These are phyloP conservation scores for Thermothielavioides terrestris DNA, from an alignment of 495 filamentous ascomycete genomes.

Conservation along the genomic window DNA sequence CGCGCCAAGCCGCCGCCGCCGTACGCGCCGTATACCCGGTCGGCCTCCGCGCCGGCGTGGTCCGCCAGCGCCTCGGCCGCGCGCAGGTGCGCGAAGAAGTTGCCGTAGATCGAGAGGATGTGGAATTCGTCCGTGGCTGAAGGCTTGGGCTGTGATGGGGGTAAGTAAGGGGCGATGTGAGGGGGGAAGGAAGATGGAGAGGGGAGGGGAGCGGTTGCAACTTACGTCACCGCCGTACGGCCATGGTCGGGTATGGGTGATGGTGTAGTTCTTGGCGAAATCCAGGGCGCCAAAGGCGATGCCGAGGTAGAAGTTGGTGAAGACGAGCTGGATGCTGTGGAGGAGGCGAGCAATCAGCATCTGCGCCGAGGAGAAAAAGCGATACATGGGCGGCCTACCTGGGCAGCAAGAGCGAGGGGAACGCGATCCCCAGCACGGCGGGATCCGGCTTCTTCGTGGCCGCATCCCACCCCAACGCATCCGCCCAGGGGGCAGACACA, in stretches of 20 bases:
- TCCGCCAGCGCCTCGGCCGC: conserved; percentile 49
- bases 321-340: conserved; percentile 47
- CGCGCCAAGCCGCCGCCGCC: no score
- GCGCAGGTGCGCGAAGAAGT: conserved; percentile 49
- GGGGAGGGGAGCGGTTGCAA: neutral
- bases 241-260: conserved; percentile 46
- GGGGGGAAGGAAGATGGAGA: neutral
- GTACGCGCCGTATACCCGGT: conserved; percentile 35
- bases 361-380: no score
- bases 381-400: no score
- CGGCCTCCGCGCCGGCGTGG: conserved; percentile 38
- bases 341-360: neutral
- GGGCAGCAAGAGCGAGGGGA: conserved; percentile 45
- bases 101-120: conserved; percentile 52
- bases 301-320: conserved; percentile 55
- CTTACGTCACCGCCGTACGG: conserved; percentile 45
- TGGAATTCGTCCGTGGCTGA: conserved; percentile 52
- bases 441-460: conserved; percentile 37
- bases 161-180: neutral
- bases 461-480: conserved; percentile 50
- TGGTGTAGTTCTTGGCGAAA: conserved; percentile 44
- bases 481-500: conserved; percentile 44
- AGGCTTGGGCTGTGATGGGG: conserved; percentile 33
- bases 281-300: conserved; percentile 47
- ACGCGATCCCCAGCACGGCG: conserved; percentile 39